Conservation (phyloP, 2,329 filamentous ascomycete genomes). For the Ophiostoma triangulosporum region DNA sequence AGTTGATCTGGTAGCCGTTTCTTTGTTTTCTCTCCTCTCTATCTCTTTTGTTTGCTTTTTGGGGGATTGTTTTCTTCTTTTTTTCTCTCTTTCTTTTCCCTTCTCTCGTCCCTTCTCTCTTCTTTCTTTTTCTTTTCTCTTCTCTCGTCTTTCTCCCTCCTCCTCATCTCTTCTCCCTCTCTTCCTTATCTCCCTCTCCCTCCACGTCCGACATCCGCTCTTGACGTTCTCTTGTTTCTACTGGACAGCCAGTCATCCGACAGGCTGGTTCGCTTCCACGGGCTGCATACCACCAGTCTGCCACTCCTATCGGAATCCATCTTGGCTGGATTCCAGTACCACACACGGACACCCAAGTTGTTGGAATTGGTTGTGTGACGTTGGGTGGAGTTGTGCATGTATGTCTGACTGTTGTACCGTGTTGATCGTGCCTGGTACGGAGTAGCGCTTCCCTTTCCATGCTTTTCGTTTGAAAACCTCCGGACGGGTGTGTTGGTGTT, state of each 20-base stretch:
- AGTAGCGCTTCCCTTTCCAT: not conserved
- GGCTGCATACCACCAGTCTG: not conserved
- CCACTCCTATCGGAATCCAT: not conserved
- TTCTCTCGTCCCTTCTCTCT: too few relatives aligned
- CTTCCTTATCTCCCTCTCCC: not conserved
- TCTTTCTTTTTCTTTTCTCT: too few relatives aligned
- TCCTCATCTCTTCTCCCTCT: too few relatives aligned
- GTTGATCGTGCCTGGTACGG: too few relatives aligned
- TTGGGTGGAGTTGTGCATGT: not conserved
- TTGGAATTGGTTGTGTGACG: conserved; percentile 2
- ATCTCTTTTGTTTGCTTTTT: too few relatives aligned
- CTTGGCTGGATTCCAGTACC: not conserved
- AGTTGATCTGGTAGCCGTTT: too few relatives aligned
- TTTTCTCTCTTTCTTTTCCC: too few relatives aligned
- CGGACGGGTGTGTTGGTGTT: too few relatives aligned
- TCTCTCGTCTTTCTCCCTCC: too few relatives aligned
- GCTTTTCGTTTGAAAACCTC: too few relatives aligned
- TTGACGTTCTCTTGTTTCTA: not conserved
- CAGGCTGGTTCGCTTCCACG: conserved; percentile 9
- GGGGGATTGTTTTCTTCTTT: too few relatives aligned
- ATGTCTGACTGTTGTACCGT: not conserved
- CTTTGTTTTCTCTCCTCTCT: too few relatives aligned
- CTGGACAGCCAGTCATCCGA: conserved; percentile 1
- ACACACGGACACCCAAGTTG: not conserved
- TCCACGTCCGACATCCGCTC: not conserved